Conservation (phyloP, 176 grass and related monocot species). For the Hordeum marinum region DNA sequence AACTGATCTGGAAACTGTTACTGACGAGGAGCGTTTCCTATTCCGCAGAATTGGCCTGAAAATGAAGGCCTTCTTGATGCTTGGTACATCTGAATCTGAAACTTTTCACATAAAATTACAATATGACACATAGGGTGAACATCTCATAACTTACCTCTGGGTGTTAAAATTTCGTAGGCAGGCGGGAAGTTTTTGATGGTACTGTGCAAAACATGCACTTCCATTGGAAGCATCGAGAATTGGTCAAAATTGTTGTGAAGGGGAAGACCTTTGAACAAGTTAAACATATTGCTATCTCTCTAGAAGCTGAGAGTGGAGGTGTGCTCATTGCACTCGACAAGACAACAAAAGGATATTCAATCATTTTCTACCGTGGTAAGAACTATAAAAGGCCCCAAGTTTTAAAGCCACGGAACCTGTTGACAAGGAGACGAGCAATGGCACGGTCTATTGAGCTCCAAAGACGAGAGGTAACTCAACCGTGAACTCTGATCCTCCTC, state of each 20-base stretch:
- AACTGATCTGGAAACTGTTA: conserved; percentile 90
- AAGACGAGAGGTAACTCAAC: conserved; percentile 70
- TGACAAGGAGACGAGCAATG: conserved; percentile 73
- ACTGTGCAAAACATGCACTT: conserved; percentile 95
- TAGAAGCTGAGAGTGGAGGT: conserved; percentile 92
- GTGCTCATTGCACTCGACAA: conserved; percentile 92
- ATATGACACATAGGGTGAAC: conserved; percentile 20
- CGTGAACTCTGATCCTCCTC: not conserved
- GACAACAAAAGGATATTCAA: conserved; percentile 86
- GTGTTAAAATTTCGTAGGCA: conserved; percentile 42
- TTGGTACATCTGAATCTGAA: conserved; percentile 43
- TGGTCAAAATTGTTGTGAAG: conserved; percentile 81
- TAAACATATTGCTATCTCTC: conserved; percentile 86
- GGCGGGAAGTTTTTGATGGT: conserved; percentile 86
- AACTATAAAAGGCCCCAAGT: conserved; percentile 72
- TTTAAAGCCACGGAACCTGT: conserved; percentile 72
- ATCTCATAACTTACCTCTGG: not conserved
- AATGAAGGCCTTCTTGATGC: conserved; percentile 75
- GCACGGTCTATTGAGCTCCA: conserved; percentile 91
- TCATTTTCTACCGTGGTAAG: conserved; percentile 85
- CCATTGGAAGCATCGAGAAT: conserved; percentile 87
- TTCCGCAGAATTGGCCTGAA: conserved; percentile 79
- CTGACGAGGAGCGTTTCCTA: conserved; percentile 80
- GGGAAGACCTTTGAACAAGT: conserved; percentile 86
- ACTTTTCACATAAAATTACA: conserved; percentile 18